Evolutionary conservation across 495 filamentous ascomycete genomes (phyloP), one percentile per base, ranked within the genome.

Genomic region (Pyronema omphalodes): DNA sequence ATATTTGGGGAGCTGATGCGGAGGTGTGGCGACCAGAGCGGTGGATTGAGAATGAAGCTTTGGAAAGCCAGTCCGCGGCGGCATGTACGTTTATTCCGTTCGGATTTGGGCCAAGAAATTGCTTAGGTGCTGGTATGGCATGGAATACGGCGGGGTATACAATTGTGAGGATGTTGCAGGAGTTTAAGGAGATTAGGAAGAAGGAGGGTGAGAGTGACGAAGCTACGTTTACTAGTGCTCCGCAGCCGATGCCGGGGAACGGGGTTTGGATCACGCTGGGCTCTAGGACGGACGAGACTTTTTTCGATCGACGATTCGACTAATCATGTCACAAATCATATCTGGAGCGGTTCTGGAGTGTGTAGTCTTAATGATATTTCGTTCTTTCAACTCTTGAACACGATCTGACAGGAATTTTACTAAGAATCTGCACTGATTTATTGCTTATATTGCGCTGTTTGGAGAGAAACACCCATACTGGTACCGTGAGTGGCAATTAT

Each of bases 251-350:
- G n/a, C 44, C 44, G 9, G 44, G 44, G 9, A 19, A n/a, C n/a
- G 40, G 29, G 29, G 19, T 55, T 44, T 15, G 51, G 7, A 53
- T 50, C 69, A 56, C 44, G 44, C 3, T 47, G 12, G 18, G 23
- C 5, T 29, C 23, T 29, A 29, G 23, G 23, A 29, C 23, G 23
- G 23, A 29, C 5, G 23, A 29, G 23, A 29, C 23, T 29, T 94
- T 65, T 96, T 91, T 65, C 94, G 88, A 71, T 96, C 95, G 45
- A 88, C 94, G 71, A 94, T 94, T 68, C 95, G 88, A 62, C 95
- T 76, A 54, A 5, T 5, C 23, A 29, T 29, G 23, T 29, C 23
- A 29, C 23, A 29, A 29, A 29, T 29, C 23, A 29, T 29, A 29
- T 29, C 5, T 29, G 23, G 23, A 29, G 23, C 23, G 23, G 23